phyloP scores from a whole-genome alignment of 345 rosid genomes.

The Cardamine occulta region DNA sequence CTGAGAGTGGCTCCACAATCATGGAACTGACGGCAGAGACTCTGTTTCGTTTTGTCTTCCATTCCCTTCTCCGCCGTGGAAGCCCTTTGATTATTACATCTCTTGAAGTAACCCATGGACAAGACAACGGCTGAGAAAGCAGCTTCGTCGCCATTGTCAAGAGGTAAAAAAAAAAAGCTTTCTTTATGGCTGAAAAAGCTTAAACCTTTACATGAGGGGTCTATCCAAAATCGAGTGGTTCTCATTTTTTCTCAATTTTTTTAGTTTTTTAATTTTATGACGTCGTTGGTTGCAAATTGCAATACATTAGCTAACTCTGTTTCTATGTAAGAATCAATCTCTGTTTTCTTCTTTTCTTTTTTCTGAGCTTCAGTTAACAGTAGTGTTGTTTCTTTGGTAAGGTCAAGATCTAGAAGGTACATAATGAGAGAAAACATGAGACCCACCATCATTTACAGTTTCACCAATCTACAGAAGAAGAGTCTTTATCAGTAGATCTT shows the following conservation, averaged over 20 bases:
- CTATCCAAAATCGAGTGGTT: conserved; percentile 44
- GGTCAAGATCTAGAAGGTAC: conserved; percentile 34
- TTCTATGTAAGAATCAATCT: conserved; percentile 31
- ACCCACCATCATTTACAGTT: conserved; percentile 39
- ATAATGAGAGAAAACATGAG: neutral
- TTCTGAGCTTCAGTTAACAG: neutral
- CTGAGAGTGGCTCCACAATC: conserved; percentile 33
- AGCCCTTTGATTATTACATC: conserved; percentile 22
- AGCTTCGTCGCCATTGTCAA: conserved; percentile 46
- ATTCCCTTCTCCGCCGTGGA: conserved; percentile 18
- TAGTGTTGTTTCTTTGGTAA: neutral
- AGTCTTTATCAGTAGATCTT: conserved; percentile 38
- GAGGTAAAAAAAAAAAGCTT: neutral
- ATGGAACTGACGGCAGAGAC: conserved; percentile 27
- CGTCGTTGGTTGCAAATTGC: conserved; percentile 10
- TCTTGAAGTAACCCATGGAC: conserved; percentile 42
- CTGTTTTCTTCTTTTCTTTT: neutral
- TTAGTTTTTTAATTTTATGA: conserved; percentile 3
- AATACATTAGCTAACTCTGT: conserved; percentile 29
- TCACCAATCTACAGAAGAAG: conserved; percentile 28
- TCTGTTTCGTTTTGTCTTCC: conserved; percentile 25
- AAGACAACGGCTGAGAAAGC: conserved; percentile 39
- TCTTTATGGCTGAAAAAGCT: conserved; percentile 10
- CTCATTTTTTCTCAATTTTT: conserved; percentile 19
- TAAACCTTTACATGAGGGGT: conserved; percentile 26